Percentiles rank a stretch among this genome's conserved stretches.
Evolutionary conservation across 495 filamentous ascomycete species (phyloP).

Genomic region (Pyronema omphalodes): DNA sequence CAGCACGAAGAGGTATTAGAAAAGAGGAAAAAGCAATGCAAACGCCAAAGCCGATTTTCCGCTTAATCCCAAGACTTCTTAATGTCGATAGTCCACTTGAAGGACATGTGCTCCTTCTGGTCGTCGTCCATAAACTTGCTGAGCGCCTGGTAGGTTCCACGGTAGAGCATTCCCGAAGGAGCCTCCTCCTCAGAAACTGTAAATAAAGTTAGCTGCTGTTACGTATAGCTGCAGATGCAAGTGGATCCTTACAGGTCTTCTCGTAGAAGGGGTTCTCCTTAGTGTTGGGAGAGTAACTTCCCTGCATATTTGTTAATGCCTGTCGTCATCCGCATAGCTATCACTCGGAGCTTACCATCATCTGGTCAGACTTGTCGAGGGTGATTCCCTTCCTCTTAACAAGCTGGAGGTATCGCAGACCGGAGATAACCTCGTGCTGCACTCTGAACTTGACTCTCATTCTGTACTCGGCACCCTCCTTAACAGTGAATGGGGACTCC

Average conservation of each 20-base stretch:
- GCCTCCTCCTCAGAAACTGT: slow-evolving; percentile 78
- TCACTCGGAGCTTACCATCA: slow-evolving; percentile 50
- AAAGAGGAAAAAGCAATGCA: slow-evolving; percentile 4
- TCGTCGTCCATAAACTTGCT: slow-evolving; percentile 90
- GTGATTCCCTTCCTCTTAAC: slow-evolving; percentile 72
- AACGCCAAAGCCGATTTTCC: neutral
- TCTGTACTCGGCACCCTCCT: slow-evolving; percentile 78
- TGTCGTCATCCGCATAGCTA: slow-evolving; percentile 20
- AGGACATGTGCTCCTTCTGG: slow-evolving; percentile 61
- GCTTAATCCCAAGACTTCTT: slow-evolving; percentile 68
- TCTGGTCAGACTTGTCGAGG: slow-evolving; percentile 81
- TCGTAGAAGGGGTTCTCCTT: slow-evolving; percentile 61
- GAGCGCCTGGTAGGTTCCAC: slow-evolving; percentile 68
- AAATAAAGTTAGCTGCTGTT: slow-evolving; percentile 1
- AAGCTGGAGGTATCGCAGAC: slow-evolving; percentile 83
- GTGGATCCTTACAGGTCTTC: slow-evolving; percentile 60
- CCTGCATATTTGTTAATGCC: slow-evolving; percentile 27
- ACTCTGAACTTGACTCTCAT: slow-evolving; percentile 90
- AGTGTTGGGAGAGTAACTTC: slow-evolving; percentile 80
- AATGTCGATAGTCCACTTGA: slow-evolving; percentile 90
- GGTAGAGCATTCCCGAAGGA: slow-evolving; percentile 68
- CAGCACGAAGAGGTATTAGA: neutral
- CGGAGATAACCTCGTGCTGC: slow-evolving; percentile 83
- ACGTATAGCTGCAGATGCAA: slow-evolving; percentile 1
- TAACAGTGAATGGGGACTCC: slow-evolving; percentile 84